phyloP scores from a whole-genome alignment of 1,284 basidiomycete species.

The Microbotryomycetes sp. region DNA sequence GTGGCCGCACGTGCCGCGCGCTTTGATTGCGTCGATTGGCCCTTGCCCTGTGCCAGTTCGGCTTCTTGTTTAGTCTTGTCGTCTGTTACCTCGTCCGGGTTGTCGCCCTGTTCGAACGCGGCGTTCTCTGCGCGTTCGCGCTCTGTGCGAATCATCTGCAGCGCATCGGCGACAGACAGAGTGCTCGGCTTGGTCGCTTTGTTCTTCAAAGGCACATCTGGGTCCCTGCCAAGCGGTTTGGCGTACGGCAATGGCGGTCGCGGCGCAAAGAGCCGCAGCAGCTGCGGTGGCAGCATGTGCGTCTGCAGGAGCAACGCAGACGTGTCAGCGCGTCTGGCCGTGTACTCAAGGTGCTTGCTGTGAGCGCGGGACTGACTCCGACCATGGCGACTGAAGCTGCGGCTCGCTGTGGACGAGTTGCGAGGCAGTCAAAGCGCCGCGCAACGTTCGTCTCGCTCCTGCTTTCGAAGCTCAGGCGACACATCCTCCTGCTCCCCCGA shows the following conservation, averaged over 20 bases:
- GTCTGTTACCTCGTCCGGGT: slow-evolving; percentile 48
- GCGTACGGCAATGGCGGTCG: slow-evolving; percentile 76
- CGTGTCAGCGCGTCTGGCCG: neutral
- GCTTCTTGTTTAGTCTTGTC: slow-evolving; percentile 65
- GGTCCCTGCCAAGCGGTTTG: slow-evolving; percentile 73
- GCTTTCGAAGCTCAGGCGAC: too few relatives aligned
- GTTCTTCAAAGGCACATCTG: slow-evolving; percentile 52
- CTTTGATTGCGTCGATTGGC: neutral
- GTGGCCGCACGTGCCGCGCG: neutral
- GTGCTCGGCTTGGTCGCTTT: slow-evolving; percentile 55
- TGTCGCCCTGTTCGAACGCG: slow-evolving; percentile 40
- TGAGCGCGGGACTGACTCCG: slow-evolving; percentile 14
- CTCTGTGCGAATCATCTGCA: slow-evolving; percentile 66
- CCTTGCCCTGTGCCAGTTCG: neutral
- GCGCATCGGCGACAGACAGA: slow-evolving; percentile 61
- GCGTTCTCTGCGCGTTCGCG: slow-evolving; percentile 28
- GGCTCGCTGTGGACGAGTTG: neutral
- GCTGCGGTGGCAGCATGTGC: slow-evolving; percentile 72
- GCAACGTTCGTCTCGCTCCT: neutral
- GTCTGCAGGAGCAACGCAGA: slow-evolving; percentile 18
- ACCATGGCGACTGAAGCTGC: slow-evolving; percentile 9
- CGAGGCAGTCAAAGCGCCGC: neutral
- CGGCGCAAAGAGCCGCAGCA: slow-evolving; percentile 88
- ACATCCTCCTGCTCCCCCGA: neutral
- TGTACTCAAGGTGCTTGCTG: neutral